phyloP scores from a whole-genome alignment of 208 protist species.

The Trypanosoma cruzi region DNA sequence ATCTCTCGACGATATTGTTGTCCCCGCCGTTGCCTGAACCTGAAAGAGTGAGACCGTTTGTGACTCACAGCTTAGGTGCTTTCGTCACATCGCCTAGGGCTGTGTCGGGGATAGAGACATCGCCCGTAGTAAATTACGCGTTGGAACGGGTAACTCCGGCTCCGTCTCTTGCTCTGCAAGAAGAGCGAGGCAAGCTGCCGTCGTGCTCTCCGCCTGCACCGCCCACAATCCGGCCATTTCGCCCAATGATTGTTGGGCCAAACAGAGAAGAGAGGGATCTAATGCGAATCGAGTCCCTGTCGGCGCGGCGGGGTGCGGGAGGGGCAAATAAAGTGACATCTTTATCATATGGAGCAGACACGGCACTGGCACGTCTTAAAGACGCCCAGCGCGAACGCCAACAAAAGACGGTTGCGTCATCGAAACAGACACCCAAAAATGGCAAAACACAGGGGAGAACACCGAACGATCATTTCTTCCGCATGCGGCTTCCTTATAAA shows the following conservation, averaged over 20 bases:
- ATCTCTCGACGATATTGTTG: conserved; percentile 19
- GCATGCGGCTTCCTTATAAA: conserved; percentile 25
- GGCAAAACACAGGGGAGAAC: conserved; percentile 20
- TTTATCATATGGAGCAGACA: conserved; percentile 6
- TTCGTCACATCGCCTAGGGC: not conserved
- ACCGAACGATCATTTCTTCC: conserved; percentile 31
- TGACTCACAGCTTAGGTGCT: not conserved
- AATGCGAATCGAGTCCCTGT: conserved; percentile 41
- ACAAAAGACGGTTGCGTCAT: conserved; percentile 6
- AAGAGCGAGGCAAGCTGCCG: not conserved
- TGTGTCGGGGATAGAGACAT: not conserved
- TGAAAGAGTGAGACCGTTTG: not conserved
- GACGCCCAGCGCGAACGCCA: conserved; percentile 21
- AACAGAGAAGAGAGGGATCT: conserved; percentile 41
- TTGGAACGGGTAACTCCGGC: not conserved
- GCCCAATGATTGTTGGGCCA: conserved; percentile 37
- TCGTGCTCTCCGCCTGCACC: not conserved
- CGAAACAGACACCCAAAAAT: conserved; percentile 2
- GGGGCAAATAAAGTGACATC: not conserved
- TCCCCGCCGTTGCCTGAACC: not conserved
- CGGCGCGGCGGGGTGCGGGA: conserved; percentile 4
- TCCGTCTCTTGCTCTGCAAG: not conserved
- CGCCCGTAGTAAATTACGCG: not conserved
- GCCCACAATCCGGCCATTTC: conserved; percentile 27
- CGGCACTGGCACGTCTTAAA: conserved; percentile 32